Percentiles rank a stretch among this genome's conserved stretches.
Evolutionary conservation across 2,329 filamentous ascomycete species (phyloP).

Genomic region (Aspergillus uvarum): DNA sequence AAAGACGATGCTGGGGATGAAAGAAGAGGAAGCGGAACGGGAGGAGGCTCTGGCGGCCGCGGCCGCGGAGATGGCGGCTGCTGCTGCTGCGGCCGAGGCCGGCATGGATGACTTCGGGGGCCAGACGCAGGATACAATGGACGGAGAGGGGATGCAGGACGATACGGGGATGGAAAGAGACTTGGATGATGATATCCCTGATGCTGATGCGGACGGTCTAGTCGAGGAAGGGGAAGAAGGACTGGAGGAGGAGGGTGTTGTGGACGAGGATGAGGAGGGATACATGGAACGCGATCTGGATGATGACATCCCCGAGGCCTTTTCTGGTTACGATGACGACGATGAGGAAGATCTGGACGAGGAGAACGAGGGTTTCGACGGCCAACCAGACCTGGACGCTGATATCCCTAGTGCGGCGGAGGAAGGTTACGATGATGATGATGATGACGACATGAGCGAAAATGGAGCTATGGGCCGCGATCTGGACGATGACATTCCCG

Average conservation of each 20-base stretch:
- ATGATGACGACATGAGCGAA: conserved; percentile 48
- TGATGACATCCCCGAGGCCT: conserved; percentile 69
- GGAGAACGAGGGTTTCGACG: conserved; percentile 45
- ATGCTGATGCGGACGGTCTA: conserved; percentile 41
- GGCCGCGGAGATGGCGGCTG: conserved; percentile 68
- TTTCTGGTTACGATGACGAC: conserved; percentile 44
- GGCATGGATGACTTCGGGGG: conserved; percentile 31
- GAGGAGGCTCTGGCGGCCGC: conserved; percentile 79
- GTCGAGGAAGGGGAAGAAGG: conserved; percentile 48
- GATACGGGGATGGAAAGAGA: conserved; percentile 43
- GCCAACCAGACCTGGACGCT: conserved; percentile 54
- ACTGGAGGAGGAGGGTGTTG: conserved; percentile 54
- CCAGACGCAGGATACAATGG: conserved; percentile 30
- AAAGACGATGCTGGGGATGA: conserved; percentile 87
- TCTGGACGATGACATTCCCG: conserved; percentile 42
- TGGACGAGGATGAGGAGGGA: conserved; percentile 48
- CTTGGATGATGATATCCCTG: conserved; percentile 66
- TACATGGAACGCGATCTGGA: conserved; percentile 64
- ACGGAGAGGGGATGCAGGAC: conserved; percentile 41
- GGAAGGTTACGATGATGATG: conserved; percentile 33
- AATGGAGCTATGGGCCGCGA: conserved; percentile 62
- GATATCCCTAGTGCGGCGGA: conserved; percentile 59
- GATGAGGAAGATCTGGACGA: conserved; percentile 40
- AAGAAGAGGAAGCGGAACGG: conserved; percentile 84
- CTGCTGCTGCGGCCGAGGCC: conserved; percentile 62